Conservation (phyloP, 345 rosid species). For the Carallia brachiata region DNA sequence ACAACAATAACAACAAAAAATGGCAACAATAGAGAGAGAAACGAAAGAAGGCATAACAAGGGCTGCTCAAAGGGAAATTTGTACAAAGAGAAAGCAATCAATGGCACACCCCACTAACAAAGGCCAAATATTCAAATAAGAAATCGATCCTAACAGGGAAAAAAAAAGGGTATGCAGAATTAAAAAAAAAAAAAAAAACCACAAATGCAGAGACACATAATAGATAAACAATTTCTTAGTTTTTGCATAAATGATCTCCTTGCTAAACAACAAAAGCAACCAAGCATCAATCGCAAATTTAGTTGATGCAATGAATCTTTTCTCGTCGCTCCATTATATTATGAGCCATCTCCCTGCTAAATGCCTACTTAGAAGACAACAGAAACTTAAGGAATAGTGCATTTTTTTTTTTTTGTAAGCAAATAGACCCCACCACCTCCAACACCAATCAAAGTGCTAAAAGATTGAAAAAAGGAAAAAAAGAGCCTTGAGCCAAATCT, state of each 20-base stretch:
- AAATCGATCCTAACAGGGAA: slow-evolving; percentile 30
- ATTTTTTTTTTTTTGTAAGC: slow-evolving; percentile 12
- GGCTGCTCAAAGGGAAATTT: slow-evolving; percentile 21
- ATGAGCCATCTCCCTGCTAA: slow-evolving; percentile 7
- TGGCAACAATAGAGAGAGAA: neutral
- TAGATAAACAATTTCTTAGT: slow-evolving; percentile 28
- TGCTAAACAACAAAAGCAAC: too few species aligned
- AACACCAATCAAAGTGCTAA: slow-evolving; percentile 27
- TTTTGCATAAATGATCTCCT: slow-evolving; percentile 1
- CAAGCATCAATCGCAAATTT: too few species aligned
- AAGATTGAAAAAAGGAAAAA: slow-evolving; percentile 12
- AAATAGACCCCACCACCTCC: slow-evolving; percentile 38
- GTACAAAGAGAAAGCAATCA: slow-evolving; percentile 37
- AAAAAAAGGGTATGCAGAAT: neutral
- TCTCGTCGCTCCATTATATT: too few species aligned
- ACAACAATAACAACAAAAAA: neutral
- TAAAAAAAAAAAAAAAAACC: neutral
- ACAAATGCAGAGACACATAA: slow-evolving; percentile 4
- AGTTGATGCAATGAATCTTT: too few species aligned
- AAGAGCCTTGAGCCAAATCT: slow-evolving; percentile 16
- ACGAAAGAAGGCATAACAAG: slow-evolving; percentile 1
- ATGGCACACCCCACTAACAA: slow-evolving; percentile 48
- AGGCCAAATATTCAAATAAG: slow-evolving; percentile 44
- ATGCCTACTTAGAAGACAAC: slow-evolving; percentile 27
- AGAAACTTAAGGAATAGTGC: slow-evolving; percentile 36